Percentiles rank a stretch among this genome's conserved stretches.
Conservation (phyloP, 768 basidiomycete genomes). For the Leucosporidium scottii region DNA sequence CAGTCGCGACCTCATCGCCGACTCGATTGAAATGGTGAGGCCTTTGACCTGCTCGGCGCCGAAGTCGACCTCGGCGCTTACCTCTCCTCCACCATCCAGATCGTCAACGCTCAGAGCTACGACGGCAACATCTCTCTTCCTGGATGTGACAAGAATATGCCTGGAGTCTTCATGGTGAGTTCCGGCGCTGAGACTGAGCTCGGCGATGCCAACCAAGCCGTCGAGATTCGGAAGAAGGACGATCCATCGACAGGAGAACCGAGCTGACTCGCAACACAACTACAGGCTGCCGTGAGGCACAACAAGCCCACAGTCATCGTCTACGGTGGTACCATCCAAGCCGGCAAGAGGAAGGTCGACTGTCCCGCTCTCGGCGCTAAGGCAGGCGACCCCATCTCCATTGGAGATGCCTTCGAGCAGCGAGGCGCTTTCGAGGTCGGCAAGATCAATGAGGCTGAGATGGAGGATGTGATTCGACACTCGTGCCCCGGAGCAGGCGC, state of each 20-base stretch:
- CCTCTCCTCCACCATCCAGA: not conserved
- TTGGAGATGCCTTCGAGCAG: conserved; percentile 70
- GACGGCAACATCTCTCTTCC: conserved; percentile 77
- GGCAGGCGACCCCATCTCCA: conserved; percentile 76
- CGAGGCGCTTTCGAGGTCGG: conserved; percentile 41
- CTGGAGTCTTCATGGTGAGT: conserved; percentile 62
- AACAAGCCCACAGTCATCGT: conserved; percentile 79
- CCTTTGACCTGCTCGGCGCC: conserved; percentile 13
- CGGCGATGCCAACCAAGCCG: too few species aligned
- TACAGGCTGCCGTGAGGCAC: conserved; percentile 64
- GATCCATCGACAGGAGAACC: too few species aligned
- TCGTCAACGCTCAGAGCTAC: conserved; percentile 56
- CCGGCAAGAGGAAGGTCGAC: conserved; percentile 64
- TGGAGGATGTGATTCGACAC: conserved; percentile 75
- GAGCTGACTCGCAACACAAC: too few species aligned
- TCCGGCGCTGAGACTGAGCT: too few species aligned
- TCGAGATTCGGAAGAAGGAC: too few species aligned
- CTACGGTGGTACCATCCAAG: conserved; percentile 75
- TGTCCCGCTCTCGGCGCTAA: conserved; percentile 69
- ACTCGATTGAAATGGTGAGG: conserved; percentile 72
- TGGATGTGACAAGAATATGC: conserved; percentile 87
- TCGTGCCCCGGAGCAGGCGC: conserved; percentile 78
- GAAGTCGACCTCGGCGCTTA: too few species aligned
- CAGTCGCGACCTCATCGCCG: conserved; percentile 80
- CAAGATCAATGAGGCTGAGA: conserved; percentile 69